Evolutionary conservation across 2,329 filamentous ascomycete species (phyloP).

Genomic region (Aureobasidium sp.): DNA sequence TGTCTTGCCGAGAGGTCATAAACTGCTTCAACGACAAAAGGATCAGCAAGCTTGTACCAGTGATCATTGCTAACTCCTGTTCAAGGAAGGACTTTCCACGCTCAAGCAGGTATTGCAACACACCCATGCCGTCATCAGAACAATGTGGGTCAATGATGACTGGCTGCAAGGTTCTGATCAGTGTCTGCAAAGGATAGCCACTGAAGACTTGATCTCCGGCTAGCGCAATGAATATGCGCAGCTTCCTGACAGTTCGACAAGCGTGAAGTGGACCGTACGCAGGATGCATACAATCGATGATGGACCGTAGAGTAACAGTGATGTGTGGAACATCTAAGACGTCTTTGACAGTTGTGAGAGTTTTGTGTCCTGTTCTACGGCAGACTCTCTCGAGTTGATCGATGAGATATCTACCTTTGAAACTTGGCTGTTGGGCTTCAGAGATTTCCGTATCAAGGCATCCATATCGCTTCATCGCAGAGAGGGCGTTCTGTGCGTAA

Average conservation of each 20-base stretch:
- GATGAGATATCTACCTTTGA: slow-evolving; percentile 67
- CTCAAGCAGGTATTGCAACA: slow-evolving; percentile 74
- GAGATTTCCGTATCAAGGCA: slow-evolving; percentile 59
- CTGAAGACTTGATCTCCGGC: slow-evolving; percentile 62
- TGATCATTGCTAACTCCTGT: slow-evolving; percentile 63
- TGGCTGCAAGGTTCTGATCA: slow-evolving; percentile 68
- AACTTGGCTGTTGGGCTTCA: slow-evolving; percentile 77
- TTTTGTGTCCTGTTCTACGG: slow-evolving; percentile 57
- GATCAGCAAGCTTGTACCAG: slow-evolving; percentile 70
- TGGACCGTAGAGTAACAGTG: slow-evolving; percentile 49
- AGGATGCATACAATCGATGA: slow-evolving; percentile 73
- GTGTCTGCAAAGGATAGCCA: slow-evolving; percentile 83
- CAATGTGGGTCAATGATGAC: slow-evolving; percentile 80
- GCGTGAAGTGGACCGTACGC: slow-evolving; percentile 81
- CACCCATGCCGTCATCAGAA: slow-evolving; percentile 79
- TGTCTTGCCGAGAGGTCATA: slow-evolving; percentile 63
- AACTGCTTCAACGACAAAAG: slow-evolving; percentile 72
- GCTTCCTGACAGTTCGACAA: slow-evolving; percentile 76
- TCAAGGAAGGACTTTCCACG: slow-evolving; percentile 58
- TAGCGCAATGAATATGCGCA: slow-evolving; percentile 71
- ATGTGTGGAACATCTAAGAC: slow-evolving; percentile 23
- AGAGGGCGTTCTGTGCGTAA: slow-evolving; percentile 56
- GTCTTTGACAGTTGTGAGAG: slow-evolving; percentile 56
- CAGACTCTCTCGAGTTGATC: slow-evolving; percentile 74
- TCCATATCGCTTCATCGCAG: slow-evolving; percentile 60